A percentile compares a stretch with the other conserved stretches of the same genome.
Evolutionary conservation across 2,329 filamentous ascomycete species (phyloP).

Genomic region (Hirsutella rhossiliensis): DNA sequence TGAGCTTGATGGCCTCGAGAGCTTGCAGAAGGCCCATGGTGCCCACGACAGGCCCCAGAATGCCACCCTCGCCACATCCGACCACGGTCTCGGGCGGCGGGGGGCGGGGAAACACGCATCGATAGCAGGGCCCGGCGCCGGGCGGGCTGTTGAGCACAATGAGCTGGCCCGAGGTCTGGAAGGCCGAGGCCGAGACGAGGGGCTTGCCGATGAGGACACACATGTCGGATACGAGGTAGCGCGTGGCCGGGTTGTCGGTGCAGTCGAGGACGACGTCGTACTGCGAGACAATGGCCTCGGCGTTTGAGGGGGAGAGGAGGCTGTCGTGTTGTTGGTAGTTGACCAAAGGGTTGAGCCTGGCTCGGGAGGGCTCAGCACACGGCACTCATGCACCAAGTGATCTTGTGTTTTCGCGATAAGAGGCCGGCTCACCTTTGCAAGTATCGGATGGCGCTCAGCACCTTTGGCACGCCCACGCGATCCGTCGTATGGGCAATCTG

Average conservation of each 20-base stretch:
- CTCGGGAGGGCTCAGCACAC: conserved; percentile 4
- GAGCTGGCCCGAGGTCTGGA: conserved; percentile 81
- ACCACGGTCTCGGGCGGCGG: conserved; percentile 73
- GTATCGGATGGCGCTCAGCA: conserved; percentile 59
- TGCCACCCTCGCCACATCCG: conserved; percentile 85
- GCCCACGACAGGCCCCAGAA: conserved; percentile 85
- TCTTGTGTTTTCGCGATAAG: no score
- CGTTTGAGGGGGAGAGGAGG: conserved; percentile 58
- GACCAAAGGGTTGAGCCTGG: conserved; percentile 60
- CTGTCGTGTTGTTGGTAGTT: conserved; percentile 49
- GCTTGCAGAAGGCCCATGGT: conserved; percentile 90
- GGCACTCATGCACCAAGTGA: background rate
- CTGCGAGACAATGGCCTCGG: conserved; percentile 48
- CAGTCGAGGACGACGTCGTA: conserved; percentile 91
- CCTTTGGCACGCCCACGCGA: conserved; percentile 65
- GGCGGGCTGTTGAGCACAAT: conserved; percentile 79
- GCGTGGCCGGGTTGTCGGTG: conserved; percentile 82
- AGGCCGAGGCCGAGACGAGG: conserved; percentile 78
- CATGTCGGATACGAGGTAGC: conserved; percentile 85
- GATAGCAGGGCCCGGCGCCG: conserved; percentile 71
- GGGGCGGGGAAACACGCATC: conserved; percentile 82
- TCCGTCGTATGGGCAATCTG: conserved; percentile 71
- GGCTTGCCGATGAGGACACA: conserved; percentile 71
- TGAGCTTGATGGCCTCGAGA: conserved; percentile 75
- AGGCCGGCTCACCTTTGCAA: conserved; percentile 34